These are phyloP conservation scores for Excoecaria agallocha DNA, from an alignment of 345 rosid species.

Conservation along the genomic window DNA sequence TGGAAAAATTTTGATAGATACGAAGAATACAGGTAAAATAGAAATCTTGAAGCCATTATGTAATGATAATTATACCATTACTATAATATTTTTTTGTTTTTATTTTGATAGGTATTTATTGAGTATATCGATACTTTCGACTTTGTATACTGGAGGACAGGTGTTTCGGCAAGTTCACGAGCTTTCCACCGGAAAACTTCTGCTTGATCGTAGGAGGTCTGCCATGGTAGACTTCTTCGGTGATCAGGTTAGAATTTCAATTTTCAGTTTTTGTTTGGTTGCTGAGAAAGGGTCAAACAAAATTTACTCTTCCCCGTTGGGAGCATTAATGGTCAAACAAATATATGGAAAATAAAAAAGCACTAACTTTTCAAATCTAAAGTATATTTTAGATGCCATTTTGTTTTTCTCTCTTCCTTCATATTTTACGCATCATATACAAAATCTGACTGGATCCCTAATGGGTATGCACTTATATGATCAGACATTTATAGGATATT, in stretches of 20 bases:
- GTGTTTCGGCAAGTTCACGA: constrained; percentile 50
- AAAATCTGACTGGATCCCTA: too few species aligned
- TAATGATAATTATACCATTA: neutral
- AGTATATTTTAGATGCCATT: too few species aligned
- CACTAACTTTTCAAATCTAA: too few species aligned
- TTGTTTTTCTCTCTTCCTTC: too few species aligned
- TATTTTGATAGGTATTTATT: constrained; percentile 60
- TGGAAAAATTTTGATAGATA: constrained; percentile 61
- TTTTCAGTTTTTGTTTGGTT: neutral
- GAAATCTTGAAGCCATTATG: neutral
- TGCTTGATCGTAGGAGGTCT: constrained; percentile 42
- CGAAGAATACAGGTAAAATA: constrained; percentile 65
- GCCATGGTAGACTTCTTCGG: constrained; percentile 63
- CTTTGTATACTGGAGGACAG: constrained; percentile 61
- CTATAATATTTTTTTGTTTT: too few species aligned
- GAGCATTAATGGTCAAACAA: too few species aligned
- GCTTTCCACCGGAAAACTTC: constrained; percentile 35
- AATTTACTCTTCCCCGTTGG: too few species aligned
- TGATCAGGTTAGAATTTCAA: constrained; percentile 59
- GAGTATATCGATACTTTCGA: constrained; percentile 70
- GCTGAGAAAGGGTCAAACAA: neutral
- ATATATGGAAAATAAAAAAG: too few species aligned
- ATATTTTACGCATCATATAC: too few species aligned
- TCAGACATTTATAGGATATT: too few species aligned
- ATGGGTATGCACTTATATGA: too few species aligned